A percentile compares a stretch with the other conserved stretches of the same genome.
These are phyloP conservation scores for Sporothrix curviconia DNA, from an alignment of 2,329 filamentous ascomycete genomes.

Conservation along the genomic window DNA sequence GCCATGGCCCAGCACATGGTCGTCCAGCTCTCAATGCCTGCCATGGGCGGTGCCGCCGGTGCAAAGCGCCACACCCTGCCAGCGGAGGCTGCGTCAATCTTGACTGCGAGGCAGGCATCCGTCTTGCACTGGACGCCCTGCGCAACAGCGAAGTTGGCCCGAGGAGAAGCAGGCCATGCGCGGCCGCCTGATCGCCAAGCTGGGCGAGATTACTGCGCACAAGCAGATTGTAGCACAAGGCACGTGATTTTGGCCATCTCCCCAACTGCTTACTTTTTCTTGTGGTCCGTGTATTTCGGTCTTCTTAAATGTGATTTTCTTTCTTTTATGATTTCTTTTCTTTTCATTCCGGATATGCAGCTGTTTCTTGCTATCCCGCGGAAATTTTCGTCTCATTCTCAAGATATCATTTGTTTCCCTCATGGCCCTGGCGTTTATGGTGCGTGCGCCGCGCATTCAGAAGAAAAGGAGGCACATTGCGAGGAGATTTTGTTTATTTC, in stretches of 20 bases:
- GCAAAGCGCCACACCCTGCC: slow-evolving; percentile 9
- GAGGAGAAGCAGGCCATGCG: slow-evolving; percentile 2
- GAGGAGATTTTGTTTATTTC: no score
- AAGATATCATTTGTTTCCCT: background rate
- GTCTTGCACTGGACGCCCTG: slow-evolving; percentile 17
- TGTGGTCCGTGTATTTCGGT: no score
- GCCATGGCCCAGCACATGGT: slow-evolving; percentile 4
- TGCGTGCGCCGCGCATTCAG: no score
- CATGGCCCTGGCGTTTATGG: slow-evolving; percentile 4
- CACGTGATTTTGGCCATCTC: no score
- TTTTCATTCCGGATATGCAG: no score
- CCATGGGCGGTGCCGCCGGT: slow-evolving; percentile 8
- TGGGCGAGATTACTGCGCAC: background rate
- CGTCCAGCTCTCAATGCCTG: slow-evolving; percentile 7
- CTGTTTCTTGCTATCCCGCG: background rate
- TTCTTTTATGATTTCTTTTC: background rate
- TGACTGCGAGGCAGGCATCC: slow-evolving; percentile 16
- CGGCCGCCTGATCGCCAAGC: slow-evolving; percentile 4
- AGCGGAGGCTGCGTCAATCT: slow-evolving; percentile 10
- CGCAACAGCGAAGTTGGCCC: slow-evolving; percentile 4
- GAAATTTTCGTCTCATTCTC: background rate
- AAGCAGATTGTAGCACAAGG: background rate
- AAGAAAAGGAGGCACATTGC: no score
- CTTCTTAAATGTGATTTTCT: no score
- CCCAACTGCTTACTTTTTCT: no score